Base-by-base conservation (phyloP, 768 basidiomycete species). In the Suillus fuscotomentosus region DNA sequence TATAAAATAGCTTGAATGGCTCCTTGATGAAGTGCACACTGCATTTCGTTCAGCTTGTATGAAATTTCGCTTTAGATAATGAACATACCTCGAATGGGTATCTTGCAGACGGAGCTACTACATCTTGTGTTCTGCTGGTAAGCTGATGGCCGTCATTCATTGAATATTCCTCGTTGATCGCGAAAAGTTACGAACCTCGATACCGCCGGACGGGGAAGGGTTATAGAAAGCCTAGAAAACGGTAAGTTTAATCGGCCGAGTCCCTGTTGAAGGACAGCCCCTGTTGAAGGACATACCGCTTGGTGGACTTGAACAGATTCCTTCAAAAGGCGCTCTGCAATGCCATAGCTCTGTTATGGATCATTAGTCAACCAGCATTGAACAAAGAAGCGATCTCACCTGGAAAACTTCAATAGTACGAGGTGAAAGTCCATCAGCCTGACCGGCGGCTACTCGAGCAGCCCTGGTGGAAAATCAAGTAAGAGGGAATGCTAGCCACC, bases 171-270 rank as follows among this genome's bases (percentile, higher is more conserved):
- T 24, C n/a, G 27, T 20, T 36, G 20, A 17, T 31, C 22, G 3
- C 24, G 17, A 3, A 31, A 34, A 24, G 0, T 4, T 45, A 57
- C 75, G 60, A 48, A 85, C 89, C 78, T 86, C 81, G 50, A 91
- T 88, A 1, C 85, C 86, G 14, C 88, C 88, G 39, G 82, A 71
- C 5, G 82, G 73, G 34, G 81, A 78, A 3, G 90, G 90, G 67
- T 90, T 87, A 68, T 92, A 92, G 73, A 92, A 91, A 3, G 90
- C 87, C 91, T 92, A 14, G 7, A 13, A 24, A 60, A 5, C 1
- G 63, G 1, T 38, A n/a, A 53, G 15, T 9, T 27, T 51, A 41
- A 41, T 50, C 15, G 24, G 41, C 2, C 31, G 2, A 20, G 39
- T n/a, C 47, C 55, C 17, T 27, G 3, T 22, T 20, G 66, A 50